These are phyloP conservation scores for Termitomyces sp. DNA, from an alignment of 768 basidiomycete species.

Conservation along the genomic window DNA sequence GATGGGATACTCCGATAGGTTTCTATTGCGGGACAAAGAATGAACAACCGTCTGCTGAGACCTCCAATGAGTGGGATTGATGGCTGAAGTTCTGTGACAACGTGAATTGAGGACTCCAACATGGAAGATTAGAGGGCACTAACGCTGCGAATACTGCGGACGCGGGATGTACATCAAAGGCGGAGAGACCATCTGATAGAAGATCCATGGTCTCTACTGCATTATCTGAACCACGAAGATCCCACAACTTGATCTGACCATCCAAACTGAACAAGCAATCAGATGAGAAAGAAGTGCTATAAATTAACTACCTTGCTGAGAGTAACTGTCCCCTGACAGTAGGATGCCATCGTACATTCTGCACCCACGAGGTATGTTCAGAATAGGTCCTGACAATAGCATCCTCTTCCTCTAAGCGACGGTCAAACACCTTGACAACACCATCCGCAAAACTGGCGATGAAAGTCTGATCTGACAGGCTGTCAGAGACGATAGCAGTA, in stretches of 20 bases:
- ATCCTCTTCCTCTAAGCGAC: slow-evolving; percentile 77
- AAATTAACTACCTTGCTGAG: slow-evolving; percentile 69
- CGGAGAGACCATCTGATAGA: slow-evolving; percentile 67
- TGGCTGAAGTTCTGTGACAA: slow-evolving; percentile 48
- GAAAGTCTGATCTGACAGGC: slow-evolving; percentile 71
- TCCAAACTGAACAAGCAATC: slow-evolving; percentile 51
- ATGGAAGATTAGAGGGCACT: slow-evolving; percentile 24
- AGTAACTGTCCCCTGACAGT: slow-evolving; percentile 63
- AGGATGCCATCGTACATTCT: slow-evolving; percentile 84
- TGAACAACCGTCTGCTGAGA: slow-evolving; percentile 60
- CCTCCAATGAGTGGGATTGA: slow-evolving; percentile 56
- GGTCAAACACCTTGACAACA: slow-evolving; percentile 83
- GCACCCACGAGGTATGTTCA: slow-evolving; percentile 83
- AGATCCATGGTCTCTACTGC: slow-evolving; percentile 59
- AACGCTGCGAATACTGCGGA: slow-evolving; percentile 84
- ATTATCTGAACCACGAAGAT: slow-evolving; percentile 60
- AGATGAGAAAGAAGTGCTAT: not conserved
- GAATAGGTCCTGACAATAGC: slow-evolving; percentile 74
- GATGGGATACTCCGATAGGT: slow-evolving; percentile 41
- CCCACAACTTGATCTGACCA: slow-evolving; percentile 90
- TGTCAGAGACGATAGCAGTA: slow-evolving; percentile 78
- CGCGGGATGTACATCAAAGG: slow-evolving; percentile 82
- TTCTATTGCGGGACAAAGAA: slow-evolving; percentile 36
- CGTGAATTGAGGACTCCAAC: not conserved
- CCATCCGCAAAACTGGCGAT: slow-evolving; percentile 93